Base-by-base conservation (phyloP, 2,329 filamentous ascomycete species). In the Phaeosphaeriaceae sp. region DNA sequence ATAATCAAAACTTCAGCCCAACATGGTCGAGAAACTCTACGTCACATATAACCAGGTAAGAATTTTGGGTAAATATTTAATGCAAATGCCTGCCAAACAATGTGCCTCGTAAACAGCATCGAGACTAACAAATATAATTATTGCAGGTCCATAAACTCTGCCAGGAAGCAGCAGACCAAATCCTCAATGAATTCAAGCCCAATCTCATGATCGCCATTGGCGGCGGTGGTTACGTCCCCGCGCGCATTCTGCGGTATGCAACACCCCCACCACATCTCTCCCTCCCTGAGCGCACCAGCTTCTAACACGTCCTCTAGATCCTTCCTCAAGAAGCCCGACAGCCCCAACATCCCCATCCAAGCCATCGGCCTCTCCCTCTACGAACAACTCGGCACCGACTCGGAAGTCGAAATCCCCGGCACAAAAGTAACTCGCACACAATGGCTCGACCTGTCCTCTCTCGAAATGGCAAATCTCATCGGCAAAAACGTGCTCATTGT, bases 131-230 rank as follows among this genome's bases (percentile, higher is more conserved):
- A 29, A 39, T 28, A 21, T 4, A 40, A 18, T 20, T 28, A 35
- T 2, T 36, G 58, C 68, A 97, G 92, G 89, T 99, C 70, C 94
- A 99, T 85, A 96, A 96, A 78, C 85, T 97, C 72, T 99, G 94
- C 82, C 89, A 97, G 78, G 82, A 88, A 71, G 86, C 91, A 15
- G 94, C 92, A 32, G 82, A 85, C 58, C 80, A 81, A 65, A 95
- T 97, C 74, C 86, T 99, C 66, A 80, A 87, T 72, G 85, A 90
- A 13, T 92, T 96, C 82, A 83, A 91, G 73, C 94, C 94, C 32
- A 90, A 96, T 75, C 89, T 99, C 64, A 96, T 99, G 83, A 96
- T 99, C 75, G 94, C 94, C 72, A 97, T 97, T 74, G 94, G 94
- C 66, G 94, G 94, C 60, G 94, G 94, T 67, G 94, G 94, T 68